Percentiles rank a stretch among this genome's conserved stretches.
These are phyloP conservation scores for Groenewaldozyma salmanticensis DNA, from an alignment of 805 yeast genomes.

Conservation along the genomic window DNA sequence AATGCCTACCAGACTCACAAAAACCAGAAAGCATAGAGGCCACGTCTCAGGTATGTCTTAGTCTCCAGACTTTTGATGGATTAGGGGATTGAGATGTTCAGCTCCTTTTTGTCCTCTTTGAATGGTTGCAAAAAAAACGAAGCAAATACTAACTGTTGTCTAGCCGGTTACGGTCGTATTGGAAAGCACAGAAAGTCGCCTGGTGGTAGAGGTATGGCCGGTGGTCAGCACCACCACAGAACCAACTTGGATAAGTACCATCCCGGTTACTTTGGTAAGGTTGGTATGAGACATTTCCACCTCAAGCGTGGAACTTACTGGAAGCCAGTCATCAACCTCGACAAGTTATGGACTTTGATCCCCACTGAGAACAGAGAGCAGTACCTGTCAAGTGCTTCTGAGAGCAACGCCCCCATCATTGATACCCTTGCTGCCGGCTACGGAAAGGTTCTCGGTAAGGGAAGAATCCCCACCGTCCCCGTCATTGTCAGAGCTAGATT, in stretches of 20 bases:
- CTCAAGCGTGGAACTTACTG: slow-evolving; percentile 89
- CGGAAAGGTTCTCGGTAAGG: slow-evolving; percentile 99
- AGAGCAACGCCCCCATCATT: slow-evolving; percentile 95
- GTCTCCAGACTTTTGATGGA: not conserved
- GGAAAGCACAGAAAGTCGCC: slow-evolving; percentile 99
- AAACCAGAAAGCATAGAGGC: slow-evolving; percentile 99
- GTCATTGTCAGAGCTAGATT: slow-evolving; percentile 99
- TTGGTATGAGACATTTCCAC: slow-evolving; percentile 99
- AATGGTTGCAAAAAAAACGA: slow-evolving; percentile 4
- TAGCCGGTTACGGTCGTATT: slow-evolving; percentile 99
- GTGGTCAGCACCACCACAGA: slow-evolving; percentile 99
- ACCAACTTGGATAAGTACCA: slow-evolving; percentile 99
- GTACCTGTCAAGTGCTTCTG: slow-evolving; percentile 73
- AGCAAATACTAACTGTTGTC: slow-evolving; percentile 10
- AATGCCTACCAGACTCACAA: slow-evolving; percentile 98
- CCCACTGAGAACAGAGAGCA: slow-evolving; percentile 91
- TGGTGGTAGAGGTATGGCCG: slow-evolving; percentile 99
- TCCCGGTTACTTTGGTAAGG: slow-evolving; percentile 99
- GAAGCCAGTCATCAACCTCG: slow-evolving; percentile 97
- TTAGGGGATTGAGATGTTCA: no score
- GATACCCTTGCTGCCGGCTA: slow-evolving; percentile 99
- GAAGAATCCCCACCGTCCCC: slow-evolving; percentile 96
- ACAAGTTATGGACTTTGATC: slow-evolving; percentile 96
- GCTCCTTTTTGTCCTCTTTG: slow-evolving; percentile 10
- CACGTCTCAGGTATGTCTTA: slow-evolving; percentile 94